Conservation (phyloP, 2,329 filamentous ascomycete genomes). For the Cephalotrichum gorgonifer region DNA sequence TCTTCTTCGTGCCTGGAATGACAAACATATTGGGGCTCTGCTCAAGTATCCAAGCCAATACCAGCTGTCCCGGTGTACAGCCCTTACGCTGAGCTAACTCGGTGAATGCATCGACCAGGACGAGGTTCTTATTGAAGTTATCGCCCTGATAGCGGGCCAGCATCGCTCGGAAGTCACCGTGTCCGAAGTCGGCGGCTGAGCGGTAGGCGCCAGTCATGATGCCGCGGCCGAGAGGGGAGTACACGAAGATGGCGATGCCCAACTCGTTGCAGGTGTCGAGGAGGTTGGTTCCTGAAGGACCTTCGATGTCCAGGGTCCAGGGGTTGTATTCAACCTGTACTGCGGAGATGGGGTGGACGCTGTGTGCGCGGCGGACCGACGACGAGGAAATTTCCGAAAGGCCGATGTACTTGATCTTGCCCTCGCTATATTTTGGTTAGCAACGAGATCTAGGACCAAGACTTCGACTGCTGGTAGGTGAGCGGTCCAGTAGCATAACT, state of each 20-base stretch:
- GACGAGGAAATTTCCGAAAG: conserved; percentile 38
- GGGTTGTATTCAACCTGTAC: conserved; percentile 46
- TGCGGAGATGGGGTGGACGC: conserved; percentile 37
- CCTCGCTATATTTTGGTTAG: conserved; percentile 22
- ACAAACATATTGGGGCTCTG: conserved; percentile 50
- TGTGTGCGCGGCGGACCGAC: conserved; percentile 39
- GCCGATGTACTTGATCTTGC: conserved; percentile 48
- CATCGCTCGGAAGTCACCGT: conserved; percentile 9
- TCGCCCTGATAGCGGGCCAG: conserved; percentile 10
- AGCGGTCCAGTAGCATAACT: conserved; percentile 28
- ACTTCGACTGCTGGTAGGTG: too few relatives aligned
- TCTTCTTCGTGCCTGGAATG: conserved; percentile 42
- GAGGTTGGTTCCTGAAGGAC: conserved; percentile 28
- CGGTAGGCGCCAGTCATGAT: conserved; percentile 41
- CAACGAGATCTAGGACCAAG: conserved; percentile 31
- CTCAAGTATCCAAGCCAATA: conserved; percentile 52
- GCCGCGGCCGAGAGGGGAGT: conserved; percentile 50
- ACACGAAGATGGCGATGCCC: conserved; percentile 45
- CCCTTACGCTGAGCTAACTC: conserved; percentile 41
- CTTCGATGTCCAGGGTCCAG: conserved; percentile 49
- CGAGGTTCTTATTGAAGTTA: conserved; percentile 37
- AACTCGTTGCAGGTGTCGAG: conserved; percentile 47
- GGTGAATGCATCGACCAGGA: conserved; percentile 38
- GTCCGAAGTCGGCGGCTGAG: conserved; percentile 30
- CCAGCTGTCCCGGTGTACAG: conserved; percentile 44